Conservation (phyloP, 495 filamentous ascomycete genomes). For the Penicillium salamii region DNA sequence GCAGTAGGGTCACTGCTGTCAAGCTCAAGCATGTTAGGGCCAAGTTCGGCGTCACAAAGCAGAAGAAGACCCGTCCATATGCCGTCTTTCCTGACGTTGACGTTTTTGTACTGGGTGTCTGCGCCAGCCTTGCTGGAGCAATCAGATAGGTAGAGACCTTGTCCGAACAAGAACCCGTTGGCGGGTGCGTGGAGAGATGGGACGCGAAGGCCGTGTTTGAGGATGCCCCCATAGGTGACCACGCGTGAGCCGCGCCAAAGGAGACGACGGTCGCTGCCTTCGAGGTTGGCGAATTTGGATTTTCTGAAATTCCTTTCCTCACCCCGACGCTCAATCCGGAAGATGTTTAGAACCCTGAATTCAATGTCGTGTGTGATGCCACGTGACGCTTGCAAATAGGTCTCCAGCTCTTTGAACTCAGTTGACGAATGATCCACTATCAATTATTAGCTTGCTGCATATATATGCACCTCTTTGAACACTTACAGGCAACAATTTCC, state of each 20-base stretch:
- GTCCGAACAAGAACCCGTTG: constrained; percentile 78
- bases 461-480: not conserved
- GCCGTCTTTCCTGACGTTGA: too few relatives aligned
- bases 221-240: constrained; percentile 80
- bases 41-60: constrained; percentile 78
- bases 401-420: constrained; percentile 62
- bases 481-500: constrained; percentile 55
- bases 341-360: constrained; percentile 69
- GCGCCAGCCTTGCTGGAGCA: constrained; percentile 77
- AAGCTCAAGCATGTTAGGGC: constrained; percentile 64
- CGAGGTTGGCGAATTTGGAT: constrained; percentile 43
- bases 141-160: constrained; percentile 89
- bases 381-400: constrained; percentile 64
- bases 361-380: constrained; percentile 57
- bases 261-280: constrained; percentile 60
- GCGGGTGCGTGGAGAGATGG: constrained; percentile 81
- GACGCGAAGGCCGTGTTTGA: constrained; percentile 81
- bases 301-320: constrained; percentile 66
- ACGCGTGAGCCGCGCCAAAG: constrained; percentile 78
- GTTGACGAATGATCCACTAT: constrained; percentile 50
- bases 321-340: constrained; percentile 75
- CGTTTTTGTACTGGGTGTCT: too few relatives aligned
- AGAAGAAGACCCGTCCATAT: constrained; percentile 66
- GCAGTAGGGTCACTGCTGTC: constrained; percentile 53
- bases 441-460: not conserved